These are phyloP conservation scores for Ganoderma sp. DNA, from an alignment of 1,284 basidiomycete species.

Conservation along the genomic window DNA sequence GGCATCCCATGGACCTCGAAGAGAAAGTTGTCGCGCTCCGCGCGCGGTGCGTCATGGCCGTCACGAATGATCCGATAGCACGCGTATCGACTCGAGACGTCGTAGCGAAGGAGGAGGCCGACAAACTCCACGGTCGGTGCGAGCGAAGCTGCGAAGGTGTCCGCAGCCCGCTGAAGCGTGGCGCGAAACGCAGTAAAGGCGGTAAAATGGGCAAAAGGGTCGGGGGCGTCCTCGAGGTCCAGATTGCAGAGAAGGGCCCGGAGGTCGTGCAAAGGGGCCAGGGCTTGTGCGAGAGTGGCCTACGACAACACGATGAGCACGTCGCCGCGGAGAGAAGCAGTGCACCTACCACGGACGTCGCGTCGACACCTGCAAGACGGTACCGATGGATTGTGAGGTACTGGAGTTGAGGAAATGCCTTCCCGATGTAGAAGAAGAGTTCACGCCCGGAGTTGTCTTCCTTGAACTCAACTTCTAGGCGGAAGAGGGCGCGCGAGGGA, in stretches of 20 bases:
- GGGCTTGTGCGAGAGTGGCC: background rate
- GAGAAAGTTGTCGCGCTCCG: background rate
- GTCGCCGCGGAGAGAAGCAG: too few relatives aligned
- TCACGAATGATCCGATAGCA: too few relatives aligned
- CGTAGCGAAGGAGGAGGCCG: background rate
- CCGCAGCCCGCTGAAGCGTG: background rate
- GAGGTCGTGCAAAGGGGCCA: background rate
- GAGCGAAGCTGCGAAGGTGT: background rate
- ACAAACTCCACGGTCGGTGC: background rate
- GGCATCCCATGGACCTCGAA: background rate
- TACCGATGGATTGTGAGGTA: background rate
- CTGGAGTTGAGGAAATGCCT: background rate
- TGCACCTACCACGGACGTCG: background rate
- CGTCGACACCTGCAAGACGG: background rate
- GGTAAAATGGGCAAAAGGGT: background rate
- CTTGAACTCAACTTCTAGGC: background rate
- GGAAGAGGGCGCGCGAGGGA: background rate
- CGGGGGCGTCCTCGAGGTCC: background rate
- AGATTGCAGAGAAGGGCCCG: background rate
- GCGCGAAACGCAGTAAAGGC: background rate
- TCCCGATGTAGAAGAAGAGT: background rate
- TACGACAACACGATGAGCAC: background rate
- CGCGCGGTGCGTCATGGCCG: too few relatives aligned
- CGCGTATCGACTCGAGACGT: too few relatives aligned
- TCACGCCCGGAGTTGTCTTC: background rate